phyloP scores from a whole-genome alignment of 768 basidiomycete genomes.

The Suillus tomentosus region DNA sequence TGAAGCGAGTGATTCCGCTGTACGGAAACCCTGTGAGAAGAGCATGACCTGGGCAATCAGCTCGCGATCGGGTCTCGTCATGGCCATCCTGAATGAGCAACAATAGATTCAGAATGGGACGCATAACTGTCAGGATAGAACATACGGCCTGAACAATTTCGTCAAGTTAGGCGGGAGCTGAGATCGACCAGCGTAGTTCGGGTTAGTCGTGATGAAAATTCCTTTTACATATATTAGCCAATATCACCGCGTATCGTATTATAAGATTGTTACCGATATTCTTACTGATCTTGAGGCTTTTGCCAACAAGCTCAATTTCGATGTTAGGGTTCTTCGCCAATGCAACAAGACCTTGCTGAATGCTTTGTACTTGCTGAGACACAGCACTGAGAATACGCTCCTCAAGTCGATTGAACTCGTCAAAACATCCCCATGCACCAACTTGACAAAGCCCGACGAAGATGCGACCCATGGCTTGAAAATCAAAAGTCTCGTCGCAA shows the following conservation, averaged over 20 bases:
- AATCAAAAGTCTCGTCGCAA: conserved; percentile 99
- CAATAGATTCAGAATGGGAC: conserved; percentile 16
- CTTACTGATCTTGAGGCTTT: conserved; percentile 88
- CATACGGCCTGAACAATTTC: conserved; percentile 91
- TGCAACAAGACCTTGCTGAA: conserved; percentile 91
- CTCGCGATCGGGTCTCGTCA: conserved; percentile 98
- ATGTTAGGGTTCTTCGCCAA: conserved; percentile 80
- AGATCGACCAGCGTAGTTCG: conserved; percentile 97
- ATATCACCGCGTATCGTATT: neutral
- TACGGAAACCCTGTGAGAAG: conserved; percentile 98
- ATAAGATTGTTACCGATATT: conserved; percentile 69
- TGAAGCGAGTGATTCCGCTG: conserved; percentile 94
- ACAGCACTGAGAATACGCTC: conserved; percentile 98
- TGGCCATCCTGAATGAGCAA: conserved; percentile 76
- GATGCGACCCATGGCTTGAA: conserved; percentile 99
- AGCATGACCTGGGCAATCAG: conserved; percentile 99
- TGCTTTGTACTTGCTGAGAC: conserved; percentile 98
- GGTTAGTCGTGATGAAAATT: conserved; percentile 99
- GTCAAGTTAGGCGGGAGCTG: conserved; percentile 85
- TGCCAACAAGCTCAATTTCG: conserved; percentile 95
- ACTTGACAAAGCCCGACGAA: conserved; percentile 99
- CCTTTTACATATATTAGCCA: conserved; percentile 44
- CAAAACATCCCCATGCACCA: conserved; percentile 98
- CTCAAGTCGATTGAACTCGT: conserved; percentile 97
- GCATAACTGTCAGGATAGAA: conserved; percentile 18